Conservation (phyloP, 78 protist species). For the Dictyostelium discoideum region dicty_2.7 NC_007090.3:2913001-2913500, state of each 20-base stretch:
- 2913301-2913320: constrained; percentile 1
- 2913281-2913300: constrained; percentile 1
- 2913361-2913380: background rate
- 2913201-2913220: constrained; percentile 13
- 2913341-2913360: constrained; percentile 59
- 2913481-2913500: constrained; percentile 75
- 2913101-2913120: constrained; percentile 63
- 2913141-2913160: background rate
- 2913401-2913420: background rate
- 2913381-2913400: background rate
- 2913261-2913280: constrained; percentile 59
- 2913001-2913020: background rate
- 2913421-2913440: background rate
- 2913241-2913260: constrained; percentile 80
- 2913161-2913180: constrained; percentile 46
- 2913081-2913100: constrained; percentile 39
- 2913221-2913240: constrained; percentile 48
- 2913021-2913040: constrained; percentile 36
- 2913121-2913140: constrained; percentile 49
- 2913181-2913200: constrained; percentile 77
- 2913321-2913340: constrained; percentile 47
- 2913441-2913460: constrained; percentile 34
- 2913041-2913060: constrained; percentile 1
- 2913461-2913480: constrained; percentile 49
- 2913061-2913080: constrained; percentile 20